phyloP scores from a whole-genome alignment of 1,139 yeast genomes.

The Saccharomyces pastorianus region DNA sequence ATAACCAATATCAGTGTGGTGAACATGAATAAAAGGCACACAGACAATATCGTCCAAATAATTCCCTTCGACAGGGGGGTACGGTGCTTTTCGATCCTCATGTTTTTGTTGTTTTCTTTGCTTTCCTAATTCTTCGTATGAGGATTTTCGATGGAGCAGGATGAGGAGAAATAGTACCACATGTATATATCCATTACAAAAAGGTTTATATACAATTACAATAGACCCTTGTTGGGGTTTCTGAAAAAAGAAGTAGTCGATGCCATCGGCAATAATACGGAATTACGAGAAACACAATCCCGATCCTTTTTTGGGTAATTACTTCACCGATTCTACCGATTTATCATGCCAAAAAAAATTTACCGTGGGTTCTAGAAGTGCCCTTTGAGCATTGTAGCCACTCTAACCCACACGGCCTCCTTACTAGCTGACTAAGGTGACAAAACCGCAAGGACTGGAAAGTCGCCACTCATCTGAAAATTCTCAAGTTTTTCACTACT shows the following conservation, averaged over 20 bases:
- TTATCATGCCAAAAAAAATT: not conserved
- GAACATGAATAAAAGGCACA: conserved; percentile 19
- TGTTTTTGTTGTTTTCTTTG: not conserved
- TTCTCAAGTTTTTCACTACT: not conserved
- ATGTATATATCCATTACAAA: not conserved
- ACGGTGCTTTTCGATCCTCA: not conserved
- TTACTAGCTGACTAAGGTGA: not conserved
- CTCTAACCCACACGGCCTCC: not conserved
- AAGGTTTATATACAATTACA: not conserved
- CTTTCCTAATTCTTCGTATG: not conserved
- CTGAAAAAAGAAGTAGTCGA: not conserved
- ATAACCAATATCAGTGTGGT: conserved; percentile 21
- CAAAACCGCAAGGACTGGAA: not conserved
- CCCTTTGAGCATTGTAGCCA: not conserved
- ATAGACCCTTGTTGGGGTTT: not conserved
- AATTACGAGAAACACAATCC: not conserved
- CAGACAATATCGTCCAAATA: conserved; percentile 6
- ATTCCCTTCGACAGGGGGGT: conserved; percentile 6
- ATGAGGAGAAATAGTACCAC: not conserved
- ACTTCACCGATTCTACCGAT: not conserved
- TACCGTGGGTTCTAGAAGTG: not conserved
- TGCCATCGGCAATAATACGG: not conserved
- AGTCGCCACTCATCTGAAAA: not conserved
- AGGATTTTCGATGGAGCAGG: not conserved
- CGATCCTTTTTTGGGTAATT: not conserved